Base-by-base conservation (phyloP, 352 stramenopile species). In the Pythium apleroticum region DNA sequence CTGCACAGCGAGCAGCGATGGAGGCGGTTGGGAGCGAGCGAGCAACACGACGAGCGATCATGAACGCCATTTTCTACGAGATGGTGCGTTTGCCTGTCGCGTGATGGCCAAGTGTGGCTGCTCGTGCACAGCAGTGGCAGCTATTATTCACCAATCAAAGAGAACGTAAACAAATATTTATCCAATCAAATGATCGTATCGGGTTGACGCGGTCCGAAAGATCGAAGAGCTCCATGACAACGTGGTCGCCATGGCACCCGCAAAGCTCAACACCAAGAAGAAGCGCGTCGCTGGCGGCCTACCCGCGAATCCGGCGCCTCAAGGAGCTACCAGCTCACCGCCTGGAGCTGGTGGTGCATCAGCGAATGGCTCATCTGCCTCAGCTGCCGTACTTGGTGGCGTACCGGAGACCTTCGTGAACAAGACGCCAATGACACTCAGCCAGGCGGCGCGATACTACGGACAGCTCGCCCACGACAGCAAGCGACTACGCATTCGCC, bases 391-490 rank as follows among this genome's bases (percentile, higher is more conserved):
- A 5, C 20, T 5, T 24, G 43, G 43, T 15, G 43, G 43, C 6
- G 19, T 27, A 19, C 27, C 19, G 19, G 43, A 50, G 25, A 48
- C 31, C 9, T 11, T 30, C 12, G 7, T 43, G n/a, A 52, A 24
- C 8, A 37, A 15, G 14, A 17, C 33, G 22, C 22, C 22, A 7
- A 66, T 66, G 57, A 17, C 41, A 19, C 59, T 60, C 17, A 31
- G 33, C 52, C 10, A 25, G 0, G 37, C 62, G 30, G 22, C 27
- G 0, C n/a, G 8, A 30, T 64, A 68, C 48, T 76, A 71, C 50
- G 35, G 24, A 0, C 19, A n/a, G 9, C 61, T 77, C 15, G 41
- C 27, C n/a, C 19, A 31, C 0, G 73, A 88, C 4, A 66, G 60
- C 1, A 28, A 48, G 10, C 30, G 39, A 7, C 49, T 75, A 2